Base-by-base conservation (phyloP, 495 filamentous ascomycete genomes). In the Pseudoneurospora amorphoporcata region DNA sequence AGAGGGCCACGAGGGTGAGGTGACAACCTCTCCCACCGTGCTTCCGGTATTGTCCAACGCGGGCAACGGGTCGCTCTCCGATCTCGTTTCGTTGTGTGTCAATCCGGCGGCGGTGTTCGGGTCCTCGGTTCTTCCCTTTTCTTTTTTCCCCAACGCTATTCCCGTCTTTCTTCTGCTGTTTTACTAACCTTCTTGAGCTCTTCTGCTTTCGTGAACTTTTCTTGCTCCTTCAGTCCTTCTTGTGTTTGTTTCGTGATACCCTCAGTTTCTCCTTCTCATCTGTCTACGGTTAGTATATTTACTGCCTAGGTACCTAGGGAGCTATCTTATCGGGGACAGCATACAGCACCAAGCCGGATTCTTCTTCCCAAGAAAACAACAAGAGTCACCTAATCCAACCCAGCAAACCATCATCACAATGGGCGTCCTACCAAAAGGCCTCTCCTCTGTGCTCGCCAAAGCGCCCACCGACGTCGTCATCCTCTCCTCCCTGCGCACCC, bases 401-500 rank as follows among this genome's bases (percentile, higher is more conserved):
- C 4, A 47, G 8, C 38, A 17, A n/a, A 37, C 23, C 23, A 23
- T 35, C 42, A 72, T 35, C 69, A 79, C 35, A 12, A 82, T 82
- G 81, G 71, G 77, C 61, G 69, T 69, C 68, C 77, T 85, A 70
- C 82, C 83, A 14, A 79, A 79, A 71, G 92, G 93, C 75, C 82
- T 94, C 73, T 87, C 88, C 72, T 88, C 92, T 77, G 90, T 97
- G 76, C 90, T 97, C 45, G 83, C 89, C 78, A 97, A 94, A 79
- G 85, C 89, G 4, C 92, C 93, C 19, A 87, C 88, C 35, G 94
- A 97, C 80, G 88, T 94, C 65, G 92, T 98, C 79, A 92, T 98
- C 79, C 90, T 96, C 74, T 94, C 94, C 39, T 90, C 93, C 8
- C 87, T 97, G 71, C 93, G 94, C 61, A 97, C 94, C 19, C 91